Evolutionary conservation across 768 basidiomycete genomes (phyloP).

Genomic region (Boletus rex-veris): DNA sequence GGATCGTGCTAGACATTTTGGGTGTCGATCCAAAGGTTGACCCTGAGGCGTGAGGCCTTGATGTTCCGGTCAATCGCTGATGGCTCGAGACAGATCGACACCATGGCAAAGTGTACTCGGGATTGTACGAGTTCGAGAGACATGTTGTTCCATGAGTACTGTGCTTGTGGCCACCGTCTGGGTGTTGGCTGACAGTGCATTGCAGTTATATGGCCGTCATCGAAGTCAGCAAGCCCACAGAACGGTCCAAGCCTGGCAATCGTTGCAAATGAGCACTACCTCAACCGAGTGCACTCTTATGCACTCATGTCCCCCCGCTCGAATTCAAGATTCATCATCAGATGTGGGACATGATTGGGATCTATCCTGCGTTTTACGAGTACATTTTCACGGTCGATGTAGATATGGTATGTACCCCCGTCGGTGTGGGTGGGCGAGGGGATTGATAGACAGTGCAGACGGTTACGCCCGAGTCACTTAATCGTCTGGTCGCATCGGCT

Average conservation of each 20-base stretch:
- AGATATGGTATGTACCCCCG: slow-evolving; percentile 64
- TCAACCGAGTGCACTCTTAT: slow-evolving; percentile 94
- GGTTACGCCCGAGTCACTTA: slow-evolving; percentile 87
- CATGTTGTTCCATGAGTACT: slow-evolving; percentile 85
- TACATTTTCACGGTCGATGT: slow-evolving; percentile 97
- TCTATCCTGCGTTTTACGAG: slow-evolving; percentile 96
- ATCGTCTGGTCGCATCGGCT: slow-evolving; percentile 82
- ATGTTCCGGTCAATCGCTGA: slow-evolving; percentile 91
- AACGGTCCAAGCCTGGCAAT: slow-evolving; percentile 90
- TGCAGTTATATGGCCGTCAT: slow-evolving; percentile 84
- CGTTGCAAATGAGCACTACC: slow-evolving; percentile 92
- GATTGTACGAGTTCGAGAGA: slow-evolving; percentile 90
- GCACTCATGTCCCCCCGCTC: slow-evolving; percentile 82
- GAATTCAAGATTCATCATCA: slow-evolving; percentile 96
- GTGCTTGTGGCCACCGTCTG: neutral
- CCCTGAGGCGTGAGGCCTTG: slow-evolving; percentile 66
- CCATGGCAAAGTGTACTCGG: slow-evolving; percentile 94
- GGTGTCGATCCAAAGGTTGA: slow-evolving; percentile 88
- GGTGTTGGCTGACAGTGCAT: neutral
- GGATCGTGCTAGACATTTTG: slow-evolving; percentile 89
- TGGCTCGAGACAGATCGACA: slow-evolving; percentile 79
- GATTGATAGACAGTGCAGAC: slow-evolving; percentile 44
- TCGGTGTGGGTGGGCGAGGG: neutral
- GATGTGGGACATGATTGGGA: slow-evolving; percentile 96
- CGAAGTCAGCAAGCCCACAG: slow-evolving; percentile 93